Evolutionary conservation across 2,329 filamentous ascomycete species (phyloP).

Genomic region (Aurifilum marmelostoma): DNA sequence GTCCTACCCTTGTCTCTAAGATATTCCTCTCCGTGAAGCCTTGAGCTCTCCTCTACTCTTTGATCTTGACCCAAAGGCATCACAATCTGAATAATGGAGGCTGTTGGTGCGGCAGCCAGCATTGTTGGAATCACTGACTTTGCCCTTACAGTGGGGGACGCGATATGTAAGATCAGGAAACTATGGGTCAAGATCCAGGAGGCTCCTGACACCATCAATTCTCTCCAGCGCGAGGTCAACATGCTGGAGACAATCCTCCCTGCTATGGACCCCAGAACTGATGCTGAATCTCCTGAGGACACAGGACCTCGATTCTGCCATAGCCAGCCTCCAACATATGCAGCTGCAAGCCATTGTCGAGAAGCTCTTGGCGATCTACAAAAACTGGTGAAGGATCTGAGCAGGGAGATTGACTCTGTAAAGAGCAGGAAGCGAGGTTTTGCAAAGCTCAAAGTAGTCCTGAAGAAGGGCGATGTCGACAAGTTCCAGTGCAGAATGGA

Average conservation of each 20-base stretch:
- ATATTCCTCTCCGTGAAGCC: not conserved
- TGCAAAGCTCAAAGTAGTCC: slow-evolving; percentile 5
- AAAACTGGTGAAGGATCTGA: slow-evolving; percentile 31
- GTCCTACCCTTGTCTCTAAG: too few species aligned
- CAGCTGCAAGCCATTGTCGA: slow-evolving; percentile 32
- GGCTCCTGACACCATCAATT: slow-evolving; percentile 27
- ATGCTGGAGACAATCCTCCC: slow-evolving; percentile 34
- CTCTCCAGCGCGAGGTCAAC: slow-evolving; percentile 31
- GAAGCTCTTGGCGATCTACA: slow-evolving; percentile 32
- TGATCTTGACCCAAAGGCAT: not conserved
- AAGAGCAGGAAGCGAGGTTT: slow-evolving; percentile 1
- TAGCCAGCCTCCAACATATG: slow-evolving; percentile 26
- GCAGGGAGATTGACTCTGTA: not conserved
- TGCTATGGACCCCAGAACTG: slow-evolving; percentile 31
- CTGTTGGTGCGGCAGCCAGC: slow-evolving; percentile 28
- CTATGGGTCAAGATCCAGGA: slow-evolving; percentile 36
- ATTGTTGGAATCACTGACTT: slow-evolving; percentile 34
- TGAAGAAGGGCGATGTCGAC: slow-evolving; percentile 12
- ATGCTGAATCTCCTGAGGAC: slow-evolving; percentile 16
- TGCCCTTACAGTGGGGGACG: slow-evolving; percentile 30
- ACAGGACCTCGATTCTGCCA: slow-evolving; percentile 16
- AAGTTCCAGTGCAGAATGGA: slow-evolving; percentile 12
- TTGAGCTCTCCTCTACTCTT: not conserved
- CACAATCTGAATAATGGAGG: not conserved
- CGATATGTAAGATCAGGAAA: slow-evolving; percentile 34